Evolutionary conservation across 2,329 filamentous ascomycete species (phyloP).

Genomic region (Epichloe amarillans): DNA sequence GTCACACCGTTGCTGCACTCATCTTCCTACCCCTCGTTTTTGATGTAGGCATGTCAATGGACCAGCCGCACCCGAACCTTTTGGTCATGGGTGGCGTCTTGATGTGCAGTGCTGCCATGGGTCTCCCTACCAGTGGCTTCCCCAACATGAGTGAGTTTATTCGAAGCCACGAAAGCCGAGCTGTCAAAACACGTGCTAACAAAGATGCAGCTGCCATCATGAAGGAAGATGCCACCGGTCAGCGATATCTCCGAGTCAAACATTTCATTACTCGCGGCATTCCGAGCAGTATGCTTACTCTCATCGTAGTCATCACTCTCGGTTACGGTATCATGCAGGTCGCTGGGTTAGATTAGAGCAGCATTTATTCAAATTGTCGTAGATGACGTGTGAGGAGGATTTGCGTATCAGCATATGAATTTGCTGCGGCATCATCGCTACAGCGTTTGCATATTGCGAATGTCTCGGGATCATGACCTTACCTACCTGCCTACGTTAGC

Average conservation of each 20-base stretch:
- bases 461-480: too few relatives aligned
- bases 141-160: constrained; percentile 91
- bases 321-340: constrained; percentile 85
- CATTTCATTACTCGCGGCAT: constrained; percentile 94
- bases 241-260: constrained; percentile 79
- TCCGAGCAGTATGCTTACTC: constrained; percentile 70
- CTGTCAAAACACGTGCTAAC: constrained; percentile 10
- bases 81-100: constrained; percentile 89
- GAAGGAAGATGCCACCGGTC: constrained; percentile 93
- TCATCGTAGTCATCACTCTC: constrained; percentile 70
- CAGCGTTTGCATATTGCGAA: too few relatives aligned
- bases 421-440: not conserved
- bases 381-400: not conserved
- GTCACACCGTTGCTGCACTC: constrained; percentile 87
- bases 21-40: constrained; percentile 87
- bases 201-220: constrained; percentile 70
- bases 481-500: not conserved
- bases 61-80: constrained; percentile 81
- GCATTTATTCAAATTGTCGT: not conserved
- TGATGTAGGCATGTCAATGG: constrained; percentile 74
- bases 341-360: constrained; percentile 40
- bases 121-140: constrained; percentile 86
- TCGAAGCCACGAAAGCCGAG: not conserved
- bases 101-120: constrained; percentile 97
- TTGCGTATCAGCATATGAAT: not conserved